Conservation (phyloP, 139 green algal genomes). For the Chlamydomonas sp. region DNA sequence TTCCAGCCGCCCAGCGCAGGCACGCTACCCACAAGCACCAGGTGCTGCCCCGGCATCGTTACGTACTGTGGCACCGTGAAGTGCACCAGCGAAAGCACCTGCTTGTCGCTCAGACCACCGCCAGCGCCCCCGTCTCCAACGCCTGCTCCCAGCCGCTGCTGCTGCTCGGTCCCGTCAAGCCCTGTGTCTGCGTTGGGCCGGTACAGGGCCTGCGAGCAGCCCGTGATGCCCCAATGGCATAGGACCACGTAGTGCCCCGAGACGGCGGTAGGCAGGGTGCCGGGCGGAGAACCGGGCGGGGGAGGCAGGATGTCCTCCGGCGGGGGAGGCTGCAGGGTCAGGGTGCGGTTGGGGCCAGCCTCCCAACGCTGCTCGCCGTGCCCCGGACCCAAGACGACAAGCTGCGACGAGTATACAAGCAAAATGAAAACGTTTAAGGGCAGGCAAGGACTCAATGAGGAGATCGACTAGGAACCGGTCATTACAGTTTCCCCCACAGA, state of each 20-base stretch:
- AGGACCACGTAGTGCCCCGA: constrained; percentile 33
- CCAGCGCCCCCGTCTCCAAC: background rate
- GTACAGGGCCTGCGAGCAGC: constrained; percentile 29
- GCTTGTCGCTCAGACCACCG: background rate
- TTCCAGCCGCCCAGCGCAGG: constrained; percentile 43
- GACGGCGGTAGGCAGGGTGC: background rate
- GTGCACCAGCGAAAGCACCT: constrained; percentile 36
- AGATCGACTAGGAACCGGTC: background rate
- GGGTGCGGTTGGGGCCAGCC: constrained; percentile 25
- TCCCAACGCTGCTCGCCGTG: constrained; percentile 32
- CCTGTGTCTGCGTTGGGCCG: background rate
- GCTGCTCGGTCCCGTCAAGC: background rate
- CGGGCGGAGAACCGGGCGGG: background rate
- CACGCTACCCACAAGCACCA: constrained; percentile 45
- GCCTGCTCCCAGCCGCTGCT: background rate
- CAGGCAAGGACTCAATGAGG: background rate
- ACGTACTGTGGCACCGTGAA: constrained; percentile 48
- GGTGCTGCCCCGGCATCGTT: constrained; percentile 46
- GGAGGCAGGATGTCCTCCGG: constrained; percentile 16
- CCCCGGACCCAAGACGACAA: constrained; percentile 22
- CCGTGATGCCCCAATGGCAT: constrained; percentile 38
- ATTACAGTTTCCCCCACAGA: background rate
- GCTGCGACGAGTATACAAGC: background rate
- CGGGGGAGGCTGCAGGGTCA: constrained; percentile 22
- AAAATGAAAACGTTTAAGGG: background rate